Evolutionary conservation across 2,329 filamentous ascomycete species (phyloP), one percentile per base, ranked within the genome.

Genomic region (Colletotrichum euphorbiae): DNA sequence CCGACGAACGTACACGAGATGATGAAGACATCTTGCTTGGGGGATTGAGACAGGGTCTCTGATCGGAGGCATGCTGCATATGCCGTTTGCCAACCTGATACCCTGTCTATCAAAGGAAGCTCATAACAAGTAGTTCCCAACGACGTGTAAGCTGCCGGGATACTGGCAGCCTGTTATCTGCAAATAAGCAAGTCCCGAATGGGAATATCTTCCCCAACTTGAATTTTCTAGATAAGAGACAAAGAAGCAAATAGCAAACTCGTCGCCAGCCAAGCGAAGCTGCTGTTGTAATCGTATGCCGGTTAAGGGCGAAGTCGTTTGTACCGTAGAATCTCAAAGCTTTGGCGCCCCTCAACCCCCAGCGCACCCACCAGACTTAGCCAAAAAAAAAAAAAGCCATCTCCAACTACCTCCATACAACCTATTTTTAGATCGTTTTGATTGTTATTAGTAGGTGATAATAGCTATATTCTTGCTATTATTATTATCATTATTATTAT

Each of bases 31-130:
- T 31, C 28, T n/a, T 42, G 38, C 11, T 33, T 33, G 21, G n/a
- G 54, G 42, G 54, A n/a, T n/a, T 55, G 54, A 60, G 66, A 69
- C 54, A 60, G 36, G 33, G 42, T 51, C 28, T 38, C 48, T 60
- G 51, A 19, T 55, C 48, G 40, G 46, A 59, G 66, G 61, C 61
- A 66, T 38, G 62, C 62, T 69, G 65, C 66, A 67, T 66, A 54
- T 65, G 61, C 42, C 40, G 66, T 66, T 48, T 48, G 46, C 55
- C 61, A 33, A 43, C 36, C 15, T 38, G 51, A 28, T 40, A 31
- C 55, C 31, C 42, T 46, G 28, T 19, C 33, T 48, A 19, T 24
- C n/a, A 15, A 15, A 13, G 21, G 17, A 28, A 21, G 28, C 9
- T 28, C 11, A 12, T 28, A 31, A 5, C 13, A 7, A 19, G 48